Base-by-base conservation (phyloP, 1,284 basidiomycete species). In the Cutaneotrichosporon sp. region DNA sequence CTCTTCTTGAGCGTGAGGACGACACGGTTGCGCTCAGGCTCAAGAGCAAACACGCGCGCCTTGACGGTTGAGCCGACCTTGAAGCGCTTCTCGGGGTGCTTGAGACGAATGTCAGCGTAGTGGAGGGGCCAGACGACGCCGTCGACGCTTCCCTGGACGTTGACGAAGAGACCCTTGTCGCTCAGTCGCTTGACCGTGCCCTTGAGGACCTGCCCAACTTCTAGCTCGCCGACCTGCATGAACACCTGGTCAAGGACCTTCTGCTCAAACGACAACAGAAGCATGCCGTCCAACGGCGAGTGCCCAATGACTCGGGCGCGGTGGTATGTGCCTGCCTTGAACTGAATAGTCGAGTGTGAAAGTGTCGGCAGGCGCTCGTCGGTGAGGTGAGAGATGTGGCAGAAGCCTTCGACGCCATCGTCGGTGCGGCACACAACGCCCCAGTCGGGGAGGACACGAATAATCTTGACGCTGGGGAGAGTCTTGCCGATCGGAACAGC, bases 51-150 rank as follows among this genome's bases (percentile, higher is more conserved):
- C n/a, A 97, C 85, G 32, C 68, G 57, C 60, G 90, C 93, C 75
- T 90, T 97, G 74, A 98, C 86, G 44, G 73, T 82, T 4, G 81
- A 79, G 26, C 91, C 93, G 14, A 81, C 78, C 70, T 90, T 94
- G 79, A 96, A 99, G 60, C 88, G 84, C 76, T 88, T 91, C 60
- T 90, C 84, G 22, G 92, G 92, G 66, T 96, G 88, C 68, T 92
- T 96, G 61, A 98, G 80, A 31, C 78, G 75, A 65, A 98, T 92
- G 70, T 97, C 93, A 27, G 96, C 90, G 72, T 90, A 98, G 74
- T 99, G 96, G 60, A 84, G 81, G 0, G 94, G 92, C 85, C 90
- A 97, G 26, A 97, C 82, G 26, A 97, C 86, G 33, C 89, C 96
- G 65, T 97, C 90, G 29, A 94, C 84, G 55, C 81, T 88, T 8